Conservation (phyloP, 2,329 filamentous ascomycete species). For the Cladosporium austrohemisphaericum region DNA sequence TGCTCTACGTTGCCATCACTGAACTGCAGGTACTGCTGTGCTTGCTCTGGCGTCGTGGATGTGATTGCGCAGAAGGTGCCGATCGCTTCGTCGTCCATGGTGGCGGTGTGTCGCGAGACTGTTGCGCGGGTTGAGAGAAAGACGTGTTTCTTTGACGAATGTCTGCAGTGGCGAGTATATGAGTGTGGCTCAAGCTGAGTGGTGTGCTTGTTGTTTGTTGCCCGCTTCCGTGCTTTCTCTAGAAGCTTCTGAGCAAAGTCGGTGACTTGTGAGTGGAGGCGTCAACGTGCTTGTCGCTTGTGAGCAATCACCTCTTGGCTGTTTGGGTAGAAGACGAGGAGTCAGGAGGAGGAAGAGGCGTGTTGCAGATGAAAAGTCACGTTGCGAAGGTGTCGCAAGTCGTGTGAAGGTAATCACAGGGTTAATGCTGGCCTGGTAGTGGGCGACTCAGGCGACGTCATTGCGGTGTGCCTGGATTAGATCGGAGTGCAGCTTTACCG, state of each 20-base stretch:
- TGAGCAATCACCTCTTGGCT: too few relatives aligned
- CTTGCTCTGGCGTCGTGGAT: slow-evolving; percentile 66
- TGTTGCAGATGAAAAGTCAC: too few relatives aligned
- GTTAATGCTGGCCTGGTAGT: too few relatives aligned
- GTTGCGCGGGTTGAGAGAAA: not conserved
- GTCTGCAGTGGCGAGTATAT: not conserved
- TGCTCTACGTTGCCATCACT: slow-evolving; percentile 80
- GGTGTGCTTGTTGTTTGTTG: not conserved
- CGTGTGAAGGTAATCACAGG: too few relatives aligned
- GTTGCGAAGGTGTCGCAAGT: too few relatives aligned
- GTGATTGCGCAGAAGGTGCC: slow-evolving; percentile 80
- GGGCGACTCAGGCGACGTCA: too few relatives aligned
- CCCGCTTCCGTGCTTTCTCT: slow-evolving; percentile 5
- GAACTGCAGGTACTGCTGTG: slow-evolving; percentile 77
- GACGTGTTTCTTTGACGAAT: not conserved
- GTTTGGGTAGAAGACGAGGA: too few relatives aligned
- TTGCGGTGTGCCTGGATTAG: too few relatives aligned
- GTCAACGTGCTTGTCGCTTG: too few relatives aligned
- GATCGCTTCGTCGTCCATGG: slow-evolving; percentile 56
- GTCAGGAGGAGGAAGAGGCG: too few relatives aligned
- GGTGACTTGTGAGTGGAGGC: too few relatives aligned
- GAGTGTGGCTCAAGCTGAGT: not conserved
- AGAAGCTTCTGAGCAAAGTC: slow-evolving; percentile 13
- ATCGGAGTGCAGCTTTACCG: too few relatives aligned
- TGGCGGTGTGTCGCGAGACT: not conserved